phyloP scores from a whole-genome alignment of 768 basidiomycete species.

The Hemileccinum impolitum region DNA sequence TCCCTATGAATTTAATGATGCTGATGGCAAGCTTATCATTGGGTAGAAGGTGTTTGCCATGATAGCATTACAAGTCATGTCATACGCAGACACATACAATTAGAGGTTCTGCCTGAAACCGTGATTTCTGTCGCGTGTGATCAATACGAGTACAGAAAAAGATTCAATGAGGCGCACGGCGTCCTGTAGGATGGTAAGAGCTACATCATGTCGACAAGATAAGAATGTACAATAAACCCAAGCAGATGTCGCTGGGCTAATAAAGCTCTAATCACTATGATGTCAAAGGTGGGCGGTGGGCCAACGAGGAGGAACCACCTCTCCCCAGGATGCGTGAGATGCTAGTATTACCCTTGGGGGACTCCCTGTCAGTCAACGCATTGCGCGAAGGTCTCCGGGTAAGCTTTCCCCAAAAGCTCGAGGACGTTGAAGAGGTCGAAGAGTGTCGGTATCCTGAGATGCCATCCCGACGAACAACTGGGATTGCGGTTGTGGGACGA shows the following conservation, averaged over 20 bases:
- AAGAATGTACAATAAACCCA: not conserved
- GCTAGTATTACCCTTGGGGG: conserved; percentile 6
- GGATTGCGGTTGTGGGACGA: conserved; percentile 3
- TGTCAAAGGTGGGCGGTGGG: conserved; percentile 3
- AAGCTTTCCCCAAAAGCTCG: conserved; percentile 25
- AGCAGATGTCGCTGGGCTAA: not conserved
- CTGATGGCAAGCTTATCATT: conserved; percentile 80
- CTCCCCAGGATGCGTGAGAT: conserved; percentile 23
- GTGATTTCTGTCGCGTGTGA: not conserved
- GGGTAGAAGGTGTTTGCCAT: conserved; percentile 46
- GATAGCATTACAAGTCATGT: conserved; percentile 17
- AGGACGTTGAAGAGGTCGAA: conserved; percentile 3
- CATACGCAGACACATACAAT: conserved; percentile 18
- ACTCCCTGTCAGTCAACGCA: conserved; percentile 9
- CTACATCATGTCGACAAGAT: not conserved
- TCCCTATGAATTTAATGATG: conserved; percentile 82
- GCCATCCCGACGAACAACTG: not conserved
- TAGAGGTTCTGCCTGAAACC: conserved; percentile 19
- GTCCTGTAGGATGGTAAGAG: too few species aligned
- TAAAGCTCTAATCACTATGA: not conserved
- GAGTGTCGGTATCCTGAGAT: not conserved
- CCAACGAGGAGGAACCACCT: conserved; percentile 7
- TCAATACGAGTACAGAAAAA: not conserved
- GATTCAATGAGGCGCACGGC: too few species aligned
- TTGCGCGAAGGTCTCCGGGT: conserved; percentile 18